These are phyloP conservation scores for Cadophora malorum DNA, from an alignment of 2,329 filamentous ascomycete species.

Conservation along the genomic window DNA sequence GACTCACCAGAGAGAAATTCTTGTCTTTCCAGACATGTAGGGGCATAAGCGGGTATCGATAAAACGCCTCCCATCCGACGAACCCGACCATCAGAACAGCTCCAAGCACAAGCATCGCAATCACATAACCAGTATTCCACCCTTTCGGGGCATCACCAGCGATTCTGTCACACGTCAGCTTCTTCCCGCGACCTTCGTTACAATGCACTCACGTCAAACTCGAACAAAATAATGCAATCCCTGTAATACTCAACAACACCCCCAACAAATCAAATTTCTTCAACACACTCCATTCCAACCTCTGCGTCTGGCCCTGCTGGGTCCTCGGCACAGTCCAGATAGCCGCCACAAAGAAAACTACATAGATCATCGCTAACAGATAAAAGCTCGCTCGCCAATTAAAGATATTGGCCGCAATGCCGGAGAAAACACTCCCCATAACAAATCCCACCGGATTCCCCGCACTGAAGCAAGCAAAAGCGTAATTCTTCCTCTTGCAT, in stretches of 20 bases:
- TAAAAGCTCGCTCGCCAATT: conserved; percentile 70
- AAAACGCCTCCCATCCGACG: conserved; percentile 66
- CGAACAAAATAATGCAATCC: conserved; percentile 53
- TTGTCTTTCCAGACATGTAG: conserved; percentile 63
- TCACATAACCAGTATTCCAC: conserved; percentile 67
- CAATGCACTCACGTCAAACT: conserved; percentile 49
- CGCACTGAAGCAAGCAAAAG: conserved; percentile 65
- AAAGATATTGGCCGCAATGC: conserved; percentile 65
- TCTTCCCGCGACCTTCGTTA: not conserved
- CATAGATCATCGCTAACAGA: conserved; percentile 70
- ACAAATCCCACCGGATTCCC: conserved; percentile 51
- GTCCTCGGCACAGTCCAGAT: conserved; percentile 64
- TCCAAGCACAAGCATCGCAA: conserved; percentile 66
- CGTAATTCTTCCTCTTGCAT: conserved; percentile 66
- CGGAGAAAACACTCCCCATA: conserved; percentile 55
- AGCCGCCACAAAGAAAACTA: conserved; percentile 61
- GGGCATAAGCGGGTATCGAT: conserved; percentile 57
- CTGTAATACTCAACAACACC: conserved; percentile 65
- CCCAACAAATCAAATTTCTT: conserved; percentile 67
- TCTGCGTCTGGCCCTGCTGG: conserved; percentile 53
- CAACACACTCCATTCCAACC: conserved; percentile 46
- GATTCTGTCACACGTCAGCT: conserved; percentile 29
- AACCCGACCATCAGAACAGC: conserved; percentile 63
- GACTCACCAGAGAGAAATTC: conserved; percentile 66
- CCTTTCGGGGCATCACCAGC: conserved; percentile 55